Percentiles rank a stretch among this genome's conserved stretches.
These are phyloP conservation scores for Neoboletus magnificus DNA, from an alignment of 768 basidiomycete species.

Conservation along the genomic window DNA sequence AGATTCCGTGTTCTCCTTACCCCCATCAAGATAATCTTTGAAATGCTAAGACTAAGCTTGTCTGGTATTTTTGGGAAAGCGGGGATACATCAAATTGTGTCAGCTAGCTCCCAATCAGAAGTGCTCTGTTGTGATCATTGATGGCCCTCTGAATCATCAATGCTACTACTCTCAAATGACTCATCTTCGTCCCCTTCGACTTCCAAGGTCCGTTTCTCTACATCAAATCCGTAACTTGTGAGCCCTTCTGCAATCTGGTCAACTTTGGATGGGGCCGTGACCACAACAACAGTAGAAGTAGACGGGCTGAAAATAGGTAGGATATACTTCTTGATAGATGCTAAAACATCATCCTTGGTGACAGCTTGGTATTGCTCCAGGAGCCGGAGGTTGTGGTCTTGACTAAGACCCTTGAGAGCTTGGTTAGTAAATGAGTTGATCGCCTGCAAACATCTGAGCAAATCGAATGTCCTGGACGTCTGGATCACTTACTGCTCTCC, in stretches of 20 bases:
- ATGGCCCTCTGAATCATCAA: constrained; percentile 23
- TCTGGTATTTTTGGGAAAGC: not conserved
- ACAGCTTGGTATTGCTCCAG: constrained; percentile 78
- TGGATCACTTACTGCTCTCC: constrained; percentile 67
- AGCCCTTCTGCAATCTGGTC: constrained; percentile 68
- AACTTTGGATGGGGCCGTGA: constrained; percentile 78
- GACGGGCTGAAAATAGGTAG: constrained; percentile 79
- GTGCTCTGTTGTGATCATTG: constrained; percentile 1
- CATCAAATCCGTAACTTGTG: constrained; percentile 66
- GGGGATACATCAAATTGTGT: not conserved
- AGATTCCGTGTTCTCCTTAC: not conserved
- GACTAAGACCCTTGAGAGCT: constrained; percentile 79
- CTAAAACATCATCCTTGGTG: constrained; percentile 72
- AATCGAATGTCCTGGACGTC: not conserved
- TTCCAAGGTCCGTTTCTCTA: constrained; percentile 68
- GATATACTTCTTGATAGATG: constrained; percentile 67
- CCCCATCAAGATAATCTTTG: not conserved
- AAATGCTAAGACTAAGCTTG: not conserved
- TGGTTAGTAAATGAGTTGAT: constrained; percentile 84
- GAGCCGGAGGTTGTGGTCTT: constrained; percentile 71
- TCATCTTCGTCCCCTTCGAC: constrained; percentile 51
- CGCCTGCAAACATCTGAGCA: constrained; percentile 47
- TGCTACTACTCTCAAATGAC: constrained; percentile 30
- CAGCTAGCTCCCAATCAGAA: not conserved
- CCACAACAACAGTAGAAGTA: constrained; percentile 75